Percentiles rank a stretch among this genome's conserved stretches.
Evolutionary conservation across 345 rosid species (phyloP).

Genomic region (Erucastrum elatum): DNA sequence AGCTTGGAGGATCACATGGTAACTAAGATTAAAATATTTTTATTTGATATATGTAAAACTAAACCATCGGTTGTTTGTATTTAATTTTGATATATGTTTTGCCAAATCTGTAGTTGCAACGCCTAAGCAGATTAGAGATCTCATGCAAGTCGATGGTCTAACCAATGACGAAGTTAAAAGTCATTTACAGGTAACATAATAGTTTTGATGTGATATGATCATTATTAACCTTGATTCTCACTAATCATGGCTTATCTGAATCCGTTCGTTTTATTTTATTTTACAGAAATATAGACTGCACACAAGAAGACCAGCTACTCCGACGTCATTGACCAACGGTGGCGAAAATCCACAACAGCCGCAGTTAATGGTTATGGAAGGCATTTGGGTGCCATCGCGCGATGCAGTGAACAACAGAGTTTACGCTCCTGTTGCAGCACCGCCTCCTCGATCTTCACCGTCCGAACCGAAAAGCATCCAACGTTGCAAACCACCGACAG

Average conservation of each 20-base stretch:
- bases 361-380: conserved; percentile 81
- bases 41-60: not conserved
- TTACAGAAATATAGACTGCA: conserved; percentile 87
- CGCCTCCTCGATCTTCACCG: conserved; percentile 35
- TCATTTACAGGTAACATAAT: conserved; percentile 80
- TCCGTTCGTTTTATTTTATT: conserved; percentile 14
- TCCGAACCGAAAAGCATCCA: conserved; percentile 53
- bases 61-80: not conserved
- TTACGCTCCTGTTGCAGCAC: conserved; percentile 55
- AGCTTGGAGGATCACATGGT: conserved; percentile 89
- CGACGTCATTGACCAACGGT: conserved; percentile 14
- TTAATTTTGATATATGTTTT: not conserved
- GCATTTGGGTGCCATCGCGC: conserved; percentile 77
- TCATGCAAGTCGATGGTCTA: conserved; percentile 92
- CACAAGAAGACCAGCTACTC: conserved; percentile 66
- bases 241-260: not conserved
- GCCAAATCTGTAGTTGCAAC: conserved; percentile 62
- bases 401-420: conserved; percentile 39
- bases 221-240: not conserved
- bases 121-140: conserved; percentile 90
- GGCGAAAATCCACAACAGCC: conserved; percentile 54
- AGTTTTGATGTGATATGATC: not conserved
- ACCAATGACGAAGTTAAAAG: conserved; percentile 97
- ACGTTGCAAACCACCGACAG: conserved; percentile 60
- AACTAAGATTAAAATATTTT: not conserved